Evolutionary conservation across 1,284 basidiomycete species (phyloP).

Genomic region (Ganoderma sp.): DNA sequence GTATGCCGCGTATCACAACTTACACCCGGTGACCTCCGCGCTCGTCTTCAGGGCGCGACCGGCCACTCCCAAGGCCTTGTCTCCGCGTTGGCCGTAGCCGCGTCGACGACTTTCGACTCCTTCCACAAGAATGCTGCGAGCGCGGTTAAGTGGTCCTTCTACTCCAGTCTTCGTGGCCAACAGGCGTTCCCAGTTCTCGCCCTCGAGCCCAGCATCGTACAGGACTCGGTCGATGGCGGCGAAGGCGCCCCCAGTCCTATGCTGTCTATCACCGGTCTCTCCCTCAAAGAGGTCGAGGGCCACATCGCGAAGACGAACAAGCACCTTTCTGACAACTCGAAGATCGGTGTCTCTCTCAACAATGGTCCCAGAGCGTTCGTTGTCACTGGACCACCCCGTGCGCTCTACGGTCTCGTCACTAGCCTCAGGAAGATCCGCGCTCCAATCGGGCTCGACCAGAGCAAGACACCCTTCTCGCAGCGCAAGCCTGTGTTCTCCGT

Average conservation of each 20-base stretch:
- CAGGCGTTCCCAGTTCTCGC: slow-evolving; percentile 94
- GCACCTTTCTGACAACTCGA: slow-evolving; percentile 80
- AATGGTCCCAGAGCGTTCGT: slow-evolving; percentile 94
- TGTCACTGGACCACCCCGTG: slow-evolving; percentile 90
- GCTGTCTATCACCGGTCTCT: slow-evolving; percentile 88
- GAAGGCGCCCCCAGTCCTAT: slow-evolving; percentile 95
- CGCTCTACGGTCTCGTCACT: slow-evolving; percentile 93
- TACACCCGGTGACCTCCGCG: slow-evolving; percentile 81
- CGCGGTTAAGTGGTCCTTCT: slow-evolving; percentile 92
- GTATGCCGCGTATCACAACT: slow-evolving; percentile 78
- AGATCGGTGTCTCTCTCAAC: slow-evolving; percentile 87
- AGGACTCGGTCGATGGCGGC: slow-evolving; percentile 89
- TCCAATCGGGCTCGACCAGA: slow-evolving; percentile 88
- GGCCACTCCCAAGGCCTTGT: slow-evolving; percentile 98
- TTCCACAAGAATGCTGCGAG: slow-evolving; percentile 82
- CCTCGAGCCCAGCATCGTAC: slow-evolving; percentile 86
- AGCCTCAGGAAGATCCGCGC: slow-evolving; percentile 91
- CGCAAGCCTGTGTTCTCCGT: slow-evolving; percentile 93
- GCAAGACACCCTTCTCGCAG: slow-evolving; percentile 92
- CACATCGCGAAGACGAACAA: slow-evolving; percentile 91
- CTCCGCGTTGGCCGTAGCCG: slow-evolving; percentile 87
- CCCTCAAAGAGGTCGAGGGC: slow-evolving; percentile 77
- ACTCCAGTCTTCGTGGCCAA: slow-evolving; percentile 91
- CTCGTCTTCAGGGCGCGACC: slow-evolving; percentile 83
- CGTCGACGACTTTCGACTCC: slow-evolving; percentile 78